Percentiles rank a stretch among this genome's conserved stretches.
Conservation (phyloP, 768 basidiomycete genomes). For the Tulasnella sp. region DNA sequence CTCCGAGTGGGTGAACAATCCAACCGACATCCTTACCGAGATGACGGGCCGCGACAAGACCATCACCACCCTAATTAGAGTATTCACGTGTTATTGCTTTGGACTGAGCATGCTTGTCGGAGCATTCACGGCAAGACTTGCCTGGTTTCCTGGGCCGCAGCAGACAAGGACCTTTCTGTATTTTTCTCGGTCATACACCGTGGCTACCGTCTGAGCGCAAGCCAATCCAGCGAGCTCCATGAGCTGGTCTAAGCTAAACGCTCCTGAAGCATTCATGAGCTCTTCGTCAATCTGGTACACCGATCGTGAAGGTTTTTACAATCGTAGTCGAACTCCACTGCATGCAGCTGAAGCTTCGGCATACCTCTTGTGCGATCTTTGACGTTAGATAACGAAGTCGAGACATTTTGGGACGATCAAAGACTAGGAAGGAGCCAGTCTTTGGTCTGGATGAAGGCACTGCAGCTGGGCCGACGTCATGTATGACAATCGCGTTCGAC, state of each 20-base stretch:
- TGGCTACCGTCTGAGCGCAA: slow-evolving; percentile 78
- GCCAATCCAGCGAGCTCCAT: slow-evolving; percentile 96
- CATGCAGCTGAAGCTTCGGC: background rate
- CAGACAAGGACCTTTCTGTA: slow-evolving; percentile 80
- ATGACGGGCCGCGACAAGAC: slow-evolving; percentile 91
- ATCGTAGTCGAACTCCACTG: background rate
- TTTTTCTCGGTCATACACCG: slow-evolving; percentile 55
- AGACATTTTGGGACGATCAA: background rate
- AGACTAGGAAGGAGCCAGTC: background rate
- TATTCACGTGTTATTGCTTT: background rate
- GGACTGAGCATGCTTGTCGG: background rate
- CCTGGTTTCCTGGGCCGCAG: slow-evolving; percentile 97
- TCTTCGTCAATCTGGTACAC: slow-evolving; percentile 77
- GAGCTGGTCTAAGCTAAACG: slow-evolving; percentile 93
- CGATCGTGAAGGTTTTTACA: background rate
- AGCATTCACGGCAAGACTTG: background rate
- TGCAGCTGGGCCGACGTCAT: background rate
- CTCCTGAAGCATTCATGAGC: slow-evolving; percentile 78
- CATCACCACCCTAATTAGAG: slow-evolving; percentile 63
- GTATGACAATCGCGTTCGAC: background rate
- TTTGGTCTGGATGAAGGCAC: background rate
- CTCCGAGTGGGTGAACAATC: background rate
- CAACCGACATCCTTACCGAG: slow-evolving; percentile 41
- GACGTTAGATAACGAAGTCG: slow-evolving; percentile 56
- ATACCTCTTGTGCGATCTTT: slow-evolving; percentile 64